Base-by-base conservation (phyloP, 192 early-diverging fungal species). In the Glomus cerebriforme region DNA sequence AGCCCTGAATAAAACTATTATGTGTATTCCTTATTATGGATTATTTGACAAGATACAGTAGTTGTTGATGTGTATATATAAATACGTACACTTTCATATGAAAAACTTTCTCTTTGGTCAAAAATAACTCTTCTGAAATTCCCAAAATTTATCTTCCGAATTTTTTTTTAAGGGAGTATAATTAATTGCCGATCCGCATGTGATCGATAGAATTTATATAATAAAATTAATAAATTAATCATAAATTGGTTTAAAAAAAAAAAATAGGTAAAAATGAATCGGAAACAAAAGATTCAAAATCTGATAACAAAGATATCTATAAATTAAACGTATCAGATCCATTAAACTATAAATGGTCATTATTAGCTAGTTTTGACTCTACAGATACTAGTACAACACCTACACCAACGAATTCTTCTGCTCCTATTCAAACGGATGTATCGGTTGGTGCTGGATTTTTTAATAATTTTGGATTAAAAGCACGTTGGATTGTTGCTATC, bases 311-410 rank as follows among this genome's bases (percentile, higher is more conserved):
- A 31, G 29, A 29, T 31, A 64, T 64, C 13, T 64, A 64, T 64
- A 64, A 64, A 64, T 64, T 64, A 31, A 22, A 64, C 31, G 17
- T 64, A 64, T 64, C 62, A 31, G 62, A 64, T 64, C 62, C 62
- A 32, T 64, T 64, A 64, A 26, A 24, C 2, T 64, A 64, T 64
- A 64, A 64, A 64, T 64, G 62, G 62, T 32, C 62, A 12, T 24
- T 64, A 64, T 64, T 64, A 17, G 17, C 62, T 27, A 64, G 5
- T 31, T 64, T 31, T 29, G 62, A 26, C 1, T 5, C 62, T 13
- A 64, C 26, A 64, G 0, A n/a, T n/a, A n/a, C n/a, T n/a, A n/a
- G n/a, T n/a, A n/a, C 12, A 45, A 45, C 12, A 49, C 12, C 47
- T 17, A 19, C 15, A 22, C 2, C 47, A 22, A 15, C 47, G 13